Conservation (phyloP, 73 alveolate species). For the Paramecium bursaria region DNA sequence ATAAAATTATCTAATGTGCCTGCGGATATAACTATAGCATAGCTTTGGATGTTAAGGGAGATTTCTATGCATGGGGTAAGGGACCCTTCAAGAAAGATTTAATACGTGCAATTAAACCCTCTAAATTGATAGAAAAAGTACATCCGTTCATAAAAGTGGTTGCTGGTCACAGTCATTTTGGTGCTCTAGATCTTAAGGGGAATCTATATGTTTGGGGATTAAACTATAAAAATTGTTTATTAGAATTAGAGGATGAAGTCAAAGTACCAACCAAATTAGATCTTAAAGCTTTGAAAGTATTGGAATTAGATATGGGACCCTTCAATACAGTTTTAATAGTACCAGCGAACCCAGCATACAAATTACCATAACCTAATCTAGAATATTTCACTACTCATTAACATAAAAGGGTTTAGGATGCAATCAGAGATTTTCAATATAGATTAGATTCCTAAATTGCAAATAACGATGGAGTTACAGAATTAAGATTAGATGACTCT, state of each 20-base stretch:
- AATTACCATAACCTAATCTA: constrained; percentile 17
- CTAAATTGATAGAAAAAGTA: no score
- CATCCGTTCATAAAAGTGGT: constrained; percentile 28
- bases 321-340: constrained; percentile 22
- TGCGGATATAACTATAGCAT: constrained; percentile 8
- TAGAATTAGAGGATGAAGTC: constrained; percentile 19
- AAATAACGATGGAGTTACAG: no score
- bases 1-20: constrained; percentile 13
- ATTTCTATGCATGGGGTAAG: constrained; percentile 50
- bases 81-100: constrained; percentile 53
- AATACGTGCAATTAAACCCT: background rate
- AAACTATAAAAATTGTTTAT: constrained; percentile 17
- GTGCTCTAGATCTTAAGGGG: constrained; percentile 33
- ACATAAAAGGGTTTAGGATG: background rate
- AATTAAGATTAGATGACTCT: no score
- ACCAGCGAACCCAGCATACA: constrained; percentile 22
- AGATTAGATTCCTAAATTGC: no score
- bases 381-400: constrained; percentile 11
- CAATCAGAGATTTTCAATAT: no score
- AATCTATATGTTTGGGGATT: constrained; percentile 48
- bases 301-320: constrained; percentile 41
- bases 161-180: constrained; percentile 59
- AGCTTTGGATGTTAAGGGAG: constrained; percentile 31
- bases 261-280: background rate
- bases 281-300: background rate